Conservation (phyloP, 345 rosid species). For the Draba incana region DNA sequence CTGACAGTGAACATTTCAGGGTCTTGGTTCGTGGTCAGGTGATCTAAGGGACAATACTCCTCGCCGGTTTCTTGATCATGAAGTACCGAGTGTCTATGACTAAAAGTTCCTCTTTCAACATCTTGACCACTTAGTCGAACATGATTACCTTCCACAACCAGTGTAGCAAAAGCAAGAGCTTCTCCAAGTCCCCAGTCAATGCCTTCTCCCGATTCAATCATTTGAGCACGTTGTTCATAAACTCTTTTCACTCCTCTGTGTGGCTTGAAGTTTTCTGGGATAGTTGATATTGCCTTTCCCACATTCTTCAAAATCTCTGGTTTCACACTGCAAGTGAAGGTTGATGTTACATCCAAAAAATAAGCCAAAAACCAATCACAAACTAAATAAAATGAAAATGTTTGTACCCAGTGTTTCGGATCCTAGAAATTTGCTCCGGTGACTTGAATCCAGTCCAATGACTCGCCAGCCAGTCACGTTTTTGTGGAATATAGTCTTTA, state of each 20-base stretch:
- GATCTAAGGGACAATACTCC: slow-evolving; percentile 70
- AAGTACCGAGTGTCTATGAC: slow-evolving; percentile 75
- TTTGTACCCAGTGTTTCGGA: slow-evolving; percentile 70
- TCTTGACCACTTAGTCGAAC: slow-evolving; percentile 87
- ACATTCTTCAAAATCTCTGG: slow-evolving; percentile 74
- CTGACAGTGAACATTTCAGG: slow-evolving; percentile 86
- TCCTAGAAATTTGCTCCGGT: slow-evolving; percentile 73
- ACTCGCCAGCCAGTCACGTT: slow-evolving; percentile 80
- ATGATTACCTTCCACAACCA: slow-evolving; percentile 81
- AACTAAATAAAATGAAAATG: slow-evolving; percentile 16
- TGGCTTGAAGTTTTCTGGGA: slow-evolving; percentile 71
- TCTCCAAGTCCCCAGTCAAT: slow-evolving; percentile 85
- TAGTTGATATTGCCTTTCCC: slow-evolving; percentile 67
- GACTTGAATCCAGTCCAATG: slow-evolving; percentile 83
- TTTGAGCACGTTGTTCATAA: slow-evolving; percentile 66
- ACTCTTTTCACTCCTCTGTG: slow-evolving; percentile 80
- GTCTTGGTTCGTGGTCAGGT: slow-evolving; percentile 61
- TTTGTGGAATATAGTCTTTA: slow-evolving; percentile 65
- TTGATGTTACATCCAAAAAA: too few relatives aligned
- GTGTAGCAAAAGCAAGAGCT: slow-evolving; percentile 78
- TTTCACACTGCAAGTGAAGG: slow-evolving; percentile 66
- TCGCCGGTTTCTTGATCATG: slow-evolving; percentile 77
- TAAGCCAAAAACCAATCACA: slow-evolving; percentile 11
- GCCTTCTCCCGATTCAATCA: slow-evolving; percentile 77
- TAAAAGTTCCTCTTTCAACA: slow-evolving; percentile 87